Conservation (phyloP, 192 early-diverging fungal genomes). For the Coemansia sp. region DNA sequence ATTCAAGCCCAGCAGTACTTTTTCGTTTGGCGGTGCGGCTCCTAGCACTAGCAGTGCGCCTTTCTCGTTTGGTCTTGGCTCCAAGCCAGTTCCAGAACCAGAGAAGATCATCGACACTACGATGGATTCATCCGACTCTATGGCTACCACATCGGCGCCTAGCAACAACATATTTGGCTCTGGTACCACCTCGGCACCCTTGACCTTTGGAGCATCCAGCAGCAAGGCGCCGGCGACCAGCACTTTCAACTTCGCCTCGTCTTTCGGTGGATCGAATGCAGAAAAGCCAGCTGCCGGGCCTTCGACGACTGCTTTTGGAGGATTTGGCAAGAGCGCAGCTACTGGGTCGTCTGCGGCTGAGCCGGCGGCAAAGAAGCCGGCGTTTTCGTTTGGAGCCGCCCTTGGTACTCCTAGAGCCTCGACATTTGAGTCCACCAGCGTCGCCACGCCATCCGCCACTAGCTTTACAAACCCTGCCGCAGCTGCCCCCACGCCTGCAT, state of each 20-base stretch:
- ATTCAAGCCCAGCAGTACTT: neutral
- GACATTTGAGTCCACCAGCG: slow-evolving; percentile 37
- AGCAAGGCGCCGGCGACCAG: slow-evolving; percentile 24
- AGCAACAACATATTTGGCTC: neutral
- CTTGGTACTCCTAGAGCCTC: slow-evolving; percentile 50
- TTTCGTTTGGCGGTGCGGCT: slow-evolving; percentile 21
- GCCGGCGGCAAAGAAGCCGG: slow-evolving; percentile 26
- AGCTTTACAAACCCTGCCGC: slow-evolving; percentile 28
- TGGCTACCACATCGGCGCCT: slow-evolving; percentile 6
- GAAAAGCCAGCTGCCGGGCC: neutral
- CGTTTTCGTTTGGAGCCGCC: slow-evolving; percentile 24
- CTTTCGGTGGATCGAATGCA: slow-evolving; percentile 14
- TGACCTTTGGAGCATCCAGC: slow-evolving; percentile 26
- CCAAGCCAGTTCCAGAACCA: slow-evolving; percentile 13
- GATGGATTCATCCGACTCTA: neutral
- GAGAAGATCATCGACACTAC: slow-evolving; percentile 39
- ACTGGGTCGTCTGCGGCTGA: slow-evolving; percentile 10
- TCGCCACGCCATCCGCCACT: slow-evolving; percentile 35
- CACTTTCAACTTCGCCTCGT: slow-evolving; percentile 30
- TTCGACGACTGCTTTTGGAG: slow-evolving; percentile 16
- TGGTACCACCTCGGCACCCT: slow-evolving; percentile 23
- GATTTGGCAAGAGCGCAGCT: slow-evolving; percentile 10
- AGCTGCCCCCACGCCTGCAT: slow-evolving; percentile 16
- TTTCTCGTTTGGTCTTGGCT: slow-evolving; percentile 16
- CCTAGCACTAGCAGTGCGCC: neutral